Percentiles rank a stretch among this genome's conserved stretches.
Conservation (phyloP, 2,329 filamentous ascomycete species). For the Colletotrichum sp. region DNA sequence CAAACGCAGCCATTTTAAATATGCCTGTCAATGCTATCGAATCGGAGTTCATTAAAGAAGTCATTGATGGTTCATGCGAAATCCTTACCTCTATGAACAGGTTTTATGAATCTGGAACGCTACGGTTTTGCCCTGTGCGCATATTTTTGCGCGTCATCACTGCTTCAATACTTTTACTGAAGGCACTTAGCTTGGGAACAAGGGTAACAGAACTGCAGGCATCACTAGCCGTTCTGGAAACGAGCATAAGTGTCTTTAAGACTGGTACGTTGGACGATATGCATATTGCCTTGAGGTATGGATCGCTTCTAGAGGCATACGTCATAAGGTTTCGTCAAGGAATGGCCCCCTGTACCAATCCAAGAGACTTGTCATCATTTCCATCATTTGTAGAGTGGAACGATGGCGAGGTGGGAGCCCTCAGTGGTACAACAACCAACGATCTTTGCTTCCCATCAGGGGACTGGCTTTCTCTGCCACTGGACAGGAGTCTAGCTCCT, state of each 20-base stretch:
- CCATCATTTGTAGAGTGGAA: neutral
- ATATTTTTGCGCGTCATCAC: slow-evolving; percentile 59
- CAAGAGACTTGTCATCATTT: neutral
- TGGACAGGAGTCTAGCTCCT: neutral
- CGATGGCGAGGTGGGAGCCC: neutral
- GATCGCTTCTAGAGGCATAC: neutral
- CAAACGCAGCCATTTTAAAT: slow-evolving; percentile 30
- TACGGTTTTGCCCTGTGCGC: slow-evolving; percentile 58
- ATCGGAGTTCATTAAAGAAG: slow-evolving; percentile 60
- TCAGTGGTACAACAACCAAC: neutral
- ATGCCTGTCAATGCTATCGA: slow-evolving; percentile 50
- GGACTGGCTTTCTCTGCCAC: neutral
- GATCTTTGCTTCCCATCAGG: neutral
- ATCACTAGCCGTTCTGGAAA: neutral
- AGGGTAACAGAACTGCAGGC: neutral
- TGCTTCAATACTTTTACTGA: slow-evolving; percentile 59
- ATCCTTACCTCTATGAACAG: slow-evolving; percentile 54
- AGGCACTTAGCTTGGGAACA: slow-evolving; percentile 17
- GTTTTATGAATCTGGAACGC: slow-evolving; percentile 46
- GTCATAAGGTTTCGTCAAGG: neutral
- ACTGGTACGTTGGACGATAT: neutral
- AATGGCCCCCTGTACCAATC: neutral
- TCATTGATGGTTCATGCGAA: slow-evolving; percentile 57
- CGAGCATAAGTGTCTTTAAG: neutral
- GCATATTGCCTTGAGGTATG: neutral